phyloP scores from a whole-genome alignment of 495 filamentous ascomycete species.

The Hypomontagnella monticulosa region DNA sequence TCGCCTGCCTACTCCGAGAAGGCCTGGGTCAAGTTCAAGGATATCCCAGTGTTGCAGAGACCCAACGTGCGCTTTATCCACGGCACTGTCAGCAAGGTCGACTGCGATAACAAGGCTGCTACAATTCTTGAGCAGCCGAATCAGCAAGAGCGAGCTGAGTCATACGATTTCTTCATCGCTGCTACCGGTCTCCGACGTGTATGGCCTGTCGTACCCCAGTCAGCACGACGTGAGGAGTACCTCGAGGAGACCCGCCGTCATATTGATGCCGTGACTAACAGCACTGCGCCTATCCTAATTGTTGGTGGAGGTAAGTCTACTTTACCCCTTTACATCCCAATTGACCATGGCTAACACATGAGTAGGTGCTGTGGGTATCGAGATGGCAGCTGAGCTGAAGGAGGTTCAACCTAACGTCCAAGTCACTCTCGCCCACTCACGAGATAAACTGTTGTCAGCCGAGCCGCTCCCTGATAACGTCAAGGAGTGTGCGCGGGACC shows the following conservation, averaged over 20 bases:
- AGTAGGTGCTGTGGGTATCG: conserved; percentile 73
- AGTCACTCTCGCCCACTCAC: conserved; percentile 74
- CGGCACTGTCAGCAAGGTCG: conserved; percentile 64
- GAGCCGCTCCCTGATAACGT: conserved; percentile 74
- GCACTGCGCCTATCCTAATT: conserved; percentile 63
- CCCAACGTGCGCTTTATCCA: conserved; percentile 63
- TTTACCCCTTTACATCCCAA: neutral
- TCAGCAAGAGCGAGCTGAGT: conserved; percentile 42
- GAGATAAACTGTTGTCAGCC: conserved; percentile 67
- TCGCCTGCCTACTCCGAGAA: conserved; percentile 63
- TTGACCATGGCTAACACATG: neutral
- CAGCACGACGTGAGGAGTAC: conserved; percentile 62
- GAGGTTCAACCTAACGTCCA: conserved; percentile 63
- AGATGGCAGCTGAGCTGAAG: conserved; percentile 76
- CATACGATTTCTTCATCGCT: conserved; percentile 73
- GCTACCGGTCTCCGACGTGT: conserved; percentile 67
- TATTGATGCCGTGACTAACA: conserved; percentile 49
- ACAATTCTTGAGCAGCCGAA: conserved; percentile 48
- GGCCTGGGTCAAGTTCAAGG: conserved; percentile 69
- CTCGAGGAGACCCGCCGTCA: conserved; percentile 63
- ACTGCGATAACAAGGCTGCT: conserved; percentile 62
- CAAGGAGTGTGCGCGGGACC: conserved; percentile 60
- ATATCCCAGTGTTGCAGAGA: conserved; percentile 66
- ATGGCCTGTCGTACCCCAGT: conserved; percentile 71
- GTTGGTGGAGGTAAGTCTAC: conserved; percentile 60